Evolutionary conservation across 345 rosid species (phyloP).

Genomic region (Microcos paniculata): DNA sequence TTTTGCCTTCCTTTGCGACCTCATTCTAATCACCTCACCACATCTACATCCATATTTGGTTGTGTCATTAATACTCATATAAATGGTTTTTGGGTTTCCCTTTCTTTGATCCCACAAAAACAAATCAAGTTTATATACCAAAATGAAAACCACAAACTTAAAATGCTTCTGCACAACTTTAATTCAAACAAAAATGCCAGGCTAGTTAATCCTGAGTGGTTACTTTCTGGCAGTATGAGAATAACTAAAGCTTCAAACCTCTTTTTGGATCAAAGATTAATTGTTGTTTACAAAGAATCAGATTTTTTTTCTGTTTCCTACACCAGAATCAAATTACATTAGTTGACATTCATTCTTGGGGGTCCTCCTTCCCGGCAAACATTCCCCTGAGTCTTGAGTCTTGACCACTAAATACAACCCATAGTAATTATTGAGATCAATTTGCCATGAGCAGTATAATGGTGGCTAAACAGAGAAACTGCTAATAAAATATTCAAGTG

Average conservation of each 20-base stretch:
- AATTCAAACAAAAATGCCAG: neutral
- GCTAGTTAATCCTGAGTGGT: no score
- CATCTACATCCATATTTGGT: neutral
- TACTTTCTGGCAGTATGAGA: no score
- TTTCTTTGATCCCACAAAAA: neutral
- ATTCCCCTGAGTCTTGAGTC: neutral
- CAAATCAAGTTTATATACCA: neutral
- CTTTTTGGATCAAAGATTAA: no score
- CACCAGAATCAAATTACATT: neutral
- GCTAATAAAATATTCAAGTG: neutral
- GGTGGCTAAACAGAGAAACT: neutral
- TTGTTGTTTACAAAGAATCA: neutral
- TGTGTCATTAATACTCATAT: neutral
- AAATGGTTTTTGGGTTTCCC: neutral
- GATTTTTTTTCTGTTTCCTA: no score
- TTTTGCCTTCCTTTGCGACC: neutral
- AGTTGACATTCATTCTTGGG: neutral
- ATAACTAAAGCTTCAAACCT: no score
- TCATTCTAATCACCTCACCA: neutral
- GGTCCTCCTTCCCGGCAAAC: neutral
- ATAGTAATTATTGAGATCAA: neutral
- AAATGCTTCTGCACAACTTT: neutral
- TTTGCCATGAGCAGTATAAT: neutral
- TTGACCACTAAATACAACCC: no score
- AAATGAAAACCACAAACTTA: neutral